Evolutionary conservation across 768 basidiomycete genomes (phyloP).

Genomic region (Boletus rubroflammeus): DNA sequence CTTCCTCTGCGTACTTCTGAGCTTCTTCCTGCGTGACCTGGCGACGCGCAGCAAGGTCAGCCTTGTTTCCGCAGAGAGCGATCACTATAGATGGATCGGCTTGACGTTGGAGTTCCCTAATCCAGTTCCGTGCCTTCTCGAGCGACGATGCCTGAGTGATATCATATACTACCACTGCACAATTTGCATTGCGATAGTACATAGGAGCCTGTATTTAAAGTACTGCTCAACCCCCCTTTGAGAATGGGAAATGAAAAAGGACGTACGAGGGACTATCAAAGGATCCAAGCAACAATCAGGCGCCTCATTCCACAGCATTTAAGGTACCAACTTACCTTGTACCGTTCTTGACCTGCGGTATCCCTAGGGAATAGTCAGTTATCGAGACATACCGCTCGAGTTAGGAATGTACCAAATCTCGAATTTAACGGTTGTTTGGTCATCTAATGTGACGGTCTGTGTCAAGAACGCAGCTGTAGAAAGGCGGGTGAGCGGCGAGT

Average conservation of each 20-base stretch:
- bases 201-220: constrained; percentile 66
- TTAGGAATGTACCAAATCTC: constrained; percentile 80
- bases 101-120: constrained; percentile 93
- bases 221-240: neutral
- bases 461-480: constrained; percentile 89
- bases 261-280: constrained; percentile 45
- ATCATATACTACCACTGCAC: constrained; percentile 93
- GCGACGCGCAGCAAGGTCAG: constrained; percentile 79
- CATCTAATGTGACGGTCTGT: constrained; percentile 91
- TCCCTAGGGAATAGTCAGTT: constrained; percentile 53
- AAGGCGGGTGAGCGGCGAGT: constrained; percentile 15
- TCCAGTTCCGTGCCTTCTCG: constrained; percentile 96
- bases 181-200: constrained; percentile 96
- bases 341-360: constrained; percentile 93
- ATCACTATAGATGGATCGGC: constrained; percentile 97
- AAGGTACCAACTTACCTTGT: constrained; percentile 55
- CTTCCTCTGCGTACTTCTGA: constrained; percentile 88
- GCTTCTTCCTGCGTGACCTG: constrained; percentile 87
- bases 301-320: neutral
- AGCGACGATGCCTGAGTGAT: constrained; percentile 90
- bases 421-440: constrained; percentile 92
- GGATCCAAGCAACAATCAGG: neutral
- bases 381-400: neutral
- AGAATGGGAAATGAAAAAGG: neutral
- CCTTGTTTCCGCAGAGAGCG: constrained; percentile 94